Base-by-base conservation (phyloP, 2,329 filamentous ascomycete species). In the Coleophoma crateriformis region DNA sequence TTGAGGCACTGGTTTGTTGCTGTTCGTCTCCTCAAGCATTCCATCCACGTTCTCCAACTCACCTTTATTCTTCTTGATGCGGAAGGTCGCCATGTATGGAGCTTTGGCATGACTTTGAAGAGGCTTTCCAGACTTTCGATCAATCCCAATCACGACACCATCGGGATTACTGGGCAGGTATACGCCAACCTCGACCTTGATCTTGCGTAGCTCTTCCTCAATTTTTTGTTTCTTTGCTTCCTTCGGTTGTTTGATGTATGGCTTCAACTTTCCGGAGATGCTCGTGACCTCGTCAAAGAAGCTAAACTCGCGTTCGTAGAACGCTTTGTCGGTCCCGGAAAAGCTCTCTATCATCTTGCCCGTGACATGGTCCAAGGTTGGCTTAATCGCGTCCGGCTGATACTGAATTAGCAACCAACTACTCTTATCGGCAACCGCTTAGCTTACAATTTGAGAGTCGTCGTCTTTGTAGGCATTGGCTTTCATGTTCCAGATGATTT, bases 401-500 rank as follows among this genome's bases (percentile, higher is more conserved):
- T 20, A 50, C 57, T 49, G 15, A 55, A 49, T 20, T 17, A 17
- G 53, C 39, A 38, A 22, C 35, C 11, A 41, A 34, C 37, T 39
- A 27, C 14, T 47, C 11, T 1, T 17, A 34, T 19, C 1, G 35
- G 32, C 11, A 19, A 2, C 15, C 1, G 13, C 13, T n/a, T 4
- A 15, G 69, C 83, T 75, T 73, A 88, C 85, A 55, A 95, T 81
- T 60, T 87, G 82, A 13, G 87, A 91, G 58, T 96, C 90, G 61
- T 99, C 92, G 57, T 99, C 95, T 67, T 96, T 99, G 77, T 88
- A 99, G 1, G 91, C 88, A 67, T 99, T 99, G 33, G 94, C 94
- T 67, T 97, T 99, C 87, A 99, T 99, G 67, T 99, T 99, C 94
- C 95, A 99, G 64, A 99, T 99, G 58, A 99, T 97, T 63, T 99